Percentiles rank a stretch among this genome's conserved stretches.
These are phyloP conservation scores for Saccharomyces pastorianus DNA, from an alignment of 1,139 yeast genomes.

Conservation along the genomic window DNA sequence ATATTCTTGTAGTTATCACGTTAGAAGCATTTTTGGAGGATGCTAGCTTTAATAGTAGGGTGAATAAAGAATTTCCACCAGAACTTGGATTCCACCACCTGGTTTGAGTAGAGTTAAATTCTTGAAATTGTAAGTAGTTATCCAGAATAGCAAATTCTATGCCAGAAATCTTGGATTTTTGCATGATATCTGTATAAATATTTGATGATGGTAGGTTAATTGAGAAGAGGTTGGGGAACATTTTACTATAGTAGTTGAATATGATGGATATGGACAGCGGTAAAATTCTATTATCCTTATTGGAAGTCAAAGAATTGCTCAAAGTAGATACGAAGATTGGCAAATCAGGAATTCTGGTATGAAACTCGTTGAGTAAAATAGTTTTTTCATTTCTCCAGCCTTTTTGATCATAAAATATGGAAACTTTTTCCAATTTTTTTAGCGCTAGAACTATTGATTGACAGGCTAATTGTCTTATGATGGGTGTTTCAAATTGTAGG, in stretches of 20 bases:
- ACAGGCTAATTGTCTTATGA: slow-evolving; percentile 59
- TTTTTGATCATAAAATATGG: slow-evolving; percentile 35
- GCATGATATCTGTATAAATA: slow-evolving; percentile 32
- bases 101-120: slow-evolving; percentile 32
- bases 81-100: slow-evolving; percentile 61
- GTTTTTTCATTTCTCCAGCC: slow-evolving; percentile 36
- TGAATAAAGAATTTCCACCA: slow-evolving; percentile 45
- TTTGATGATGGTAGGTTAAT: slow-evolving; percentile 30
- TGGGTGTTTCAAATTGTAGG: slow-evolving; percentile 42
- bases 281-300: slow-evolving; percentile 35
- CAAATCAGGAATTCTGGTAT: slow-evolving; percentile 43
- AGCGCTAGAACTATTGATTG: slow-evolving; percentile 53
- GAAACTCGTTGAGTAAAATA: slow-evolving; percentile 35
- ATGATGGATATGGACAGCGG: slow-evolving; percentile 32
- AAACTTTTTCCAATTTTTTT: slow-evolving; percentile 41
- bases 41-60: slow-evolving; percentile 48
- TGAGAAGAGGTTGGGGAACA: slow-evolving; percentile 30
- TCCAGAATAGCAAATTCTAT: slow-evolving; percentile 50
- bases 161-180: slow-evolving; percentile 34
- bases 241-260: slow-evolving; percentile 29
- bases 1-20: slow-evolving; percentile 32
- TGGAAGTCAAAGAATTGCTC: slow-evolving; percentile 32
- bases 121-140: slow-evolving; percentile 35
- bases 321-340: slow-evolving; percentile 35
- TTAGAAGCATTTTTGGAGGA: slow-evolving; percentile 31